Conservation (phyloP, 768 basidiomycete genomes). For the Tulasnella sp. region DNA sequence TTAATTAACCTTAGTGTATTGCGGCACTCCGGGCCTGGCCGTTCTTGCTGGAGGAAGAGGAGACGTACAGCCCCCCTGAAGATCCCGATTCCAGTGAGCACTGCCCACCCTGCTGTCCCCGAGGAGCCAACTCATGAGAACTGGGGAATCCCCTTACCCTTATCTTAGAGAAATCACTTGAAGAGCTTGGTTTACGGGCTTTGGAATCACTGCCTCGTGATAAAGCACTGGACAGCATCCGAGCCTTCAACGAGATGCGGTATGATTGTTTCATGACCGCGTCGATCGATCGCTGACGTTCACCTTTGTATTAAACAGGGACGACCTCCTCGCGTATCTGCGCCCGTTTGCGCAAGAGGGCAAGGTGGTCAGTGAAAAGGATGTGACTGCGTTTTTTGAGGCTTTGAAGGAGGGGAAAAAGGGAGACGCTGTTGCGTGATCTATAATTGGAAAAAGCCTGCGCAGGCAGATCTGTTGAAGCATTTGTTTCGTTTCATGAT, state of each 20-base stretch:
- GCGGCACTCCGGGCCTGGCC: constrained; percentile 50
- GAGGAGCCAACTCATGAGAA: neutral
- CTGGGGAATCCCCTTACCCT: neutral
- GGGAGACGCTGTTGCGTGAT: neutral
- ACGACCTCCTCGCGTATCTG: constrained; percentile 64
- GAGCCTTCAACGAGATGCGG: constrained; percentile 82
- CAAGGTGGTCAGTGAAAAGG: constrained; percentile 66
- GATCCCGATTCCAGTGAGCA: constrained; percentile 73
- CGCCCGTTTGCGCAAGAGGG: constrained; percentile 76
- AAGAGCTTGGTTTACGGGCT: constrained; percentile 79
- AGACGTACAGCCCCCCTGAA: constrained; percentile 78
- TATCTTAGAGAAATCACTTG: constrained; percentile 62
- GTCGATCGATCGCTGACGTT: neutral
- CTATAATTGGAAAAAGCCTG: neutral
- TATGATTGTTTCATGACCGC: constrained; percentile 32
- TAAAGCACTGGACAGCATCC: constrained; percentile 75
- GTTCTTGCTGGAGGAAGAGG: constrained; percentile 63
- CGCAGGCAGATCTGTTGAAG: neutral
- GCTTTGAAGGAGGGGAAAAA: constrained; percentile 14
- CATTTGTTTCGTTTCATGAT: neutral
- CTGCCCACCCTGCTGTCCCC: neutral
- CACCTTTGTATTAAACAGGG: constrained; percentile 43
- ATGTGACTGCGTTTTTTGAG: constrained; percentile 67
- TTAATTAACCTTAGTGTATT: constrained; percentile 48
- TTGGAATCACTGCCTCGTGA: constrained; percentile 70